Evolutionary conservation across 2,329 filamentous ascomycete genomes (phyloP), one percentile per base, ranked within the genome.

Genomic region (Pseudopyricularia javanii): DNA sequence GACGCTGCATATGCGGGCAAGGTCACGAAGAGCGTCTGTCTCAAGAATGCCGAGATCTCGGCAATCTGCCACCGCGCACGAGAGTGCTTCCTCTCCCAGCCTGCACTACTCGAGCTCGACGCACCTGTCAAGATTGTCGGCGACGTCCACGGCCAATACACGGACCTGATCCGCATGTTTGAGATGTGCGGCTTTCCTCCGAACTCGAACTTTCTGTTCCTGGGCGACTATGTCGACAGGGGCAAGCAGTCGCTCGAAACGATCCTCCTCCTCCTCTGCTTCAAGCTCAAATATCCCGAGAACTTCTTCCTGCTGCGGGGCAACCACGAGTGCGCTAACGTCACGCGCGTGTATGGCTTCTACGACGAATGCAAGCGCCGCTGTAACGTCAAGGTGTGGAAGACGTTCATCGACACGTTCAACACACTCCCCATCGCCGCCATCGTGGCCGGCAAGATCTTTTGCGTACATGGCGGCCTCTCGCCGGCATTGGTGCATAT

Each of bases 201-300:
- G 14, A 91, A 97, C 74, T 91, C 93, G 65, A 98, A 98, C 78
- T 98, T 97, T 73, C 88, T 98, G 63, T 98, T 98, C 80, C 86
- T 98, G 50, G 93, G 93, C 61, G 93, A 98, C 69, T 98, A 98
- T 66, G 93, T 98, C 64, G 93, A 98, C 70, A 85, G 93, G 75
- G 93, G 93, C 75, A 97, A 98, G 79, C 93, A 98, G 74, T 96
- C 91, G 35, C 85, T 98, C 53, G 93, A 98, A 78, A 97, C 93
- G 60, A 97, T 98, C 72, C 95, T 90, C 75, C 78, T 98, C 58
- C 80, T 98, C 54, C 81, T 98, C 51, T 90, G 90, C 57, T 98
- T 97, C 82, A 98, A 98, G 82, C 95, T 98, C 81, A 97, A 97
- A 76, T 97, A 95, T 69, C 93, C 93, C 49, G 93, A 98, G 74